Percentiles rank a stretch among this genome's conserved stretches.
phyloP scores from a whole-genome alignment of 192 early-diverging fungal genomes.

The Dispira simplex region DNA sequence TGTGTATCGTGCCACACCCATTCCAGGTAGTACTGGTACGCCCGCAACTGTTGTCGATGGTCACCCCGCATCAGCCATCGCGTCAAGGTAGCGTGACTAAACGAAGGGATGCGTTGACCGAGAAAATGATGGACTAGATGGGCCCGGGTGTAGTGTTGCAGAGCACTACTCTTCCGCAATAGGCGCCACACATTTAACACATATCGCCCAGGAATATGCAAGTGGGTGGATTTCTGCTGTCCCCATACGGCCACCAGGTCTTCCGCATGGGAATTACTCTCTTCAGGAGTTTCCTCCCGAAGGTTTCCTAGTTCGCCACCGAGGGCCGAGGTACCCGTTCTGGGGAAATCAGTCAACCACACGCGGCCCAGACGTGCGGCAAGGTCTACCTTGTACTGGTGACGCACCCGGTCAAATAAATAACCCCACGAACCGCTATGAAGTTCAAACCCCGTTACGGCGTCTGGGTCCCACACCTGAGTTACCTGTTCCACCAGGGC shows the following conservation, averaged over 20 bases:
- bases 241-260: neutral
- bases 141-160: constrained; percentile 69
- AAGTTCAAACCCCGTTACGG: constrained; percentile 69
- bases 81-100: constrained; percentile 34
- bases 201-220: constrained; percentile 58
- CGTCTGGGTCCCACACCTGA: constrained; percentile 5
- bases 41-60: constrained; percentile 36
- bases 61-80: constrained; percentile 42
- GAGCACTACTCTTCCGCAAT: constrained; percentile 55
- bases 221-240: constrained; percentile 34
- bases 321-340: neutral
- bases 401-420: constrained; percentile 39
- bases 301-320: neutral
- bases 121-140: constrained; percentile 55
- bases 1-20: constrained; percentile 47
- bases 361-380: constrained; percentile 31
- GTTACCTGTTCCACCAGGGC: constrained; percentile 12
- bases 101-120: constrained; percentile 51
- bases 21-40: constrained; percentile 47
- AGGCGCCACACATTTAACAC: constrained; percentile 83
- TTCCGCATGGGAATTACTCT: neutral
- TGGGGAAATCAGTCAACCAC: neutral
- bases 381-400: constrained; percentile 27
- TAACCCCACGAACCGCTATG: constrained; percentile 85
- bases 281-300: neutral